phyloP scores from a whole-genome alignment of 1,284 basidiomycete species.

The Rhodotorula sp. region DNA sequence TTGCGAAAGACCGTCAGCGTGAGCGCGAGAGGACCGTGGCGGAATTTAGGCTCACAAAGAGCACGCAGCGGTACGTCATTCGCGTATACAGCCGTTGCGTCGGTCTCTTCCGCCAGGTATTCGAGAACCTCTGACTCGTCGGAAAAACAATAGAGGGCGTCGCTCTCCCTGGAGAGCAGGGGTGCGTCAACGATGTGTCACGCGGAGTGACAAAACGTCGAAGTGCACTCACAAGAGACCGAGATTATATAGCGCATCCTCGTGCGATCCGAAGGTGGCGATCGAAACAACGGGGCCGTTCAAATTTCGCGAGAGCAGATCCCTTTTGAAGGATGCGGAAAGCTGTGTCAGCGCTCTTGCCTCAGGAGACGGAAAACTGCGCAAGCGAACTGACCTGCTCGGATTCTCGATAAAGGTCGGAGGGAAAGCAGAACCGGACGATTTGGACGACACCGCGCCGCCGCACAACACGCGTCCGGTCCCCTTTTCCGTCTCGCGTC shows the following conservation, averaged over 20 bases:
- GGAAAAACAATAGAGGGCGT: conserved; percentile 4
- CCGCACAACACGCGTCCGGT: neutral
- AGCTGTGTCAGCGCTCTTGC: neutral
- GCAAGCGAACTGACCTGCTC: neutral
- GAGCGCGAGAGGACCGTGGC: too few relatives aligned
- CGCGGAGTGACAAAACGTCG: too few relatives aligned
- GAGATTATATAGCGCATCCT: conserved; percentile 5
- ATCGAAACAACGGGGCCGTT: conserved; percentile 5
- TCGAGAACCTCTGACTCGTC: neutral
- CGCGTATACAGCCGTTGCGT: neutral
- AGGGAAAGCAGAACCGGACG: neutral
- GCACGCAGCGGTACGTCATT: conserved; percentile 11
- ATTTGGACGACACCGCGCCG: neutral
- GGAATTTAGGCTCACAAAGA: conserved; percentile 2
- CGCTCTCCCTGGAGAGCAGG: neutral
- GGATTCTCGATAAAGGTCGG: conserved; percentile 8
- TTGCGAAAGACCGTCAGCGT: neutral
- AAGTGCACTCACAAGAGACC: neutral
- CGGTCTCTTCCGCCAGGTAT: conserved; percentile 11
- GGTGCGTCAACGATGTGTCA: neutral
- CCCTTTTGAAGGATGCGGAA: neutral
- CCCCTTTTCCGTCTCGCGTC: neutral
- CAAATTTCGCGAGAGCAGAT: neutral
- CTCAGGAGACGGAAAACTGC: too few relatives aligned
- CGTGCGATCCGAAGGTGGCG: conserved; percentile 4